Evolutionary conservation across 495 filamentous ascomycete genomes (phyloP).

Genomic region (Trichoderma asperelloides): DNA sequence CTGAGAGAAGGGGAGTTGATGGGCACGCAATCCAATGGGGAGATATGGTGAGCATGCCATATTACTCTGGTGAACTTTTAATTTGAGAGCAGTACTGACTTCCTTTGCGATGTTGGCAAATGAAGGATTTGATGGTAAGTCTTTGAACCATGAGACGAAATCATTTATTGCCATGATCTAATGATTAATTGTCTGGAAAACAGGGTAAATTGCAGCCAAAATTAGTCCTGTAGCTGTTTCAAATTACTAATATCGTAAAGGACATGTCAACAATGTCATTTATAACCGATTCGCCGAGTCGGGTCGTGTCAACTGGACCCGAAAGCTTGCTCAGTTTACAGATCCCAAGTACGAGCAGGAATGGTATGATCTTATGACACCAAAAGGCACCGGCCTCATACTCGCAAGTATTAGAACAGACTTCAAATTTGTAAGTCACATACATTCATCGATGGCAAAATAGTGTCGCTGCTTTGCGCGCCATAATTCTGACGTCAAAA

Average conservation of each 20-base stretch:
- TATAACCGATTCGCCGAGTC: conserved; percentile 83
- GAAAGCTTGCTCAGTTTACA: conserved; percentile 60
- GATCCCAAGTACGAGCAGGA: conserved; percentile 55
- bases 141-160: neutral
- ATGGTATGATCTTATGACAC: conserved; percentile 65
- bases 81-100: neutral
- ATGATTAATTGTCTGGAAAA: neutral
- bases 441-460: neutral
- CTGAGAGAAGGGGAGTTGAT: conserved; percentile 54
- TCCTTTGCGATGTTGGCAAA: neutral
- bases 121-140: conserved; percentile 37
- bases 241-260: neutral
- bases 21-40: conserved; percentile 78
- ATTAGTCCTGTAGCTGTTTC: conserved; percentile 11
- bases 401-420: conserved; percentile 72
- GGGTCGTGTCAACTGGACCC: conserved; percentile 73
- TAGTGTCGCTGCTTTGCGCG: no score
- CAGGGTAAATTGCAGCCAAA: neutral
- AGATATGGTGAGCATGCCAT: conserved; percentile 53
- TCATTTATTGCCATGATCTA: neutral
- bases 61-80: neutral
- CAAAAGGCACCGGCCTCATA: conserved; percentile 64
- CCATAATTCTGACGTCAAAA: neutral
- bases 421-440: conserved; percentile 74
- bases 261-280: conserved; percentile 83